A percentile compares a stretch with the other conserved stretches of the same genome.
Evolutionary conservation across 768 basidiomycete genomes (phyloP).

Genomic region (Pleurotus salmoneostramineus): DNA sequence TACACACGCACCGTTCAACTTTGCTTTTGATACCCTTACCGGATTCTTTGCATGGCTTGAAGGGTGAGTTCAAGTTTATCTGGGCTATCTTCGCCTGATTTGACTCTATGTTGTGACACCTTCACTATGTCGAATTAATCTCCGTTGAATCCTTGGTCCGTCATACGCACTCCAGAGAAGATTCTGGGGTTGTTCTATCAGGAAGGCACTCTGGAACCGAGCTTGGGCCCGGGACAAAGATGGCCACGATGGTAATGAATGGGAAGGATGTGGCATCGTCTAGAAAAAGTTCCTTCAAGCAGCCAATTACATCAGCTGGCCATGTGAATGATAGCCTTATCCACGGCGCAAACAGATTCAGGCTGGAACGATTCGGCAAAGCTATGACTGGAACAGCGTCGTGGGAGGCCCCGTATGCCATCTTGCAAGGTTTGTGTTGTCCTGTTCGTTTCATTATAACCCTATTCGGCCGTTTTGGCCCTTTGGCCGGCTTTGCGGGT

Average conservation of each 20-base stretch:
- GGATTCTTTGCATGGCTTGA: constrained; percentile 78
- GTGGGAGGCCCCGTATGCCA: constrained; percentile 66
- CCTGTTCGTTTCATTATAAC: background rate
- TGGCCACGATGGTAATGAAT: background rate
- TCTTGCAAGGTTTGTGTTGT: constrained; percentile 42
- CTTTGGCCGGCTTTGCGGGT: background rate
- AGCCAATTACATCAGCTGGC: background rate
- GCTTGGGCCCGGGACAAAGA: constrained; percentile 5
- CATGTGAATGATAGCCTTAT: background rate
- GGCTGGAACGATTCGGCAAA: constrained; percentile 67
- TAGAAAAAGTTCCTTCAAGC: background rate
- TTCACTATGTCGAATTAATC: background rate
- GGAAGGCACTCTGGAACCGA: background rate
- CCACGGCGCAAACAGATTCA: constrained; percentile 32
- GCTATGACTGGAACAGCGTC: constrained; percentile 72
- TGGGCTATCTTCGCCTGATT: background rate
- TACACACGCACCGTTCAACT: constrained; percentile 64
- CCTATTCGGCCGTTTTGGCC: background rate
- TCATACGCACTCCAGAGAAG: background rate
- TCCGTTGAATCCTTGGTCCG: background rate
- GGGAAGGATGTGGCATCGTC: background rate
- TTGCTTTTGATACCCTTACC: constrained; percentile 53
- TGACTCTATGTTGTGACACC: background rate
- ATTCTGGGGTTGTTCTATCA: background rate
- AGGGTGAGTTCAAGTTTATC: constrained; percentile 21